A percentile compares a stretch with the other conserved stretches of the same genome.
phyloP scores from a whole-genome alignment of 768 basidiomycete species.

The Trametes coccinea region DNA sequence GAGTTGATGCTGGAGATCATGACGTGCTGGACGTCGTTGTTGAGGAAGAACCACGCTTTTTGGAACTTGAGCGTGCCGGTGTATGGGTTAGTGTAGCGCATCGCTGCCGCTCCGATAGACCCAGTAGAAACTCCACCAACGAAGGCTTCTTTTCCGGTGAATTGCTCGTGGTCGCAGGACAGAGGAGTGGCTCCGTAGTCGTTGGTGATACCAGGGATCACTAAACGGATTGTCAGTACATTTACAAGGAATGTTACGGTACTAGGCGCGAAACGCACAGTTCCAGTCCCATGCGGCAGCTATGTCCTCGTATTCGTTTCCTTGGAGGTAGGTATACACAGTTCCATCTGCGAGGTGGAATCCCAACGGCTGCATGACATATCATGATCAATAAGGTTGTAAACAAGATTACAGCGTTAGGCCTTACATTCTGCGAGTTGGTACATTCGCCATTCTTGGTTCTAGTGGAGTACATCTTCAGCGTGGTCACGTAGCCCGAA shows the following conservation, averaged over 20 bases:
- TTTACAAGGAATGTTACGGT: no score
- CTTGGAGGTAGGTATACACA: conserved; percentile 61
- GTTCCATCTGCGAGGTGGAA: conserved; percentile 72
- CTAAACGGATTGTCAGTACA: conserved; percentile 17
- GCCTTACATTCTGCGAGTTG: conserved; percentile 60
- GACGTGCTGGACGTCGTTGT: conserved; percentile 61
- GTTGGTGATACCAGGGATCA: conserved; percentile 70
- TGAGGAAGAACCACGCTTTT: conserved; percentile 75
- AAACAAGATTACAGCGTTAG: no score
- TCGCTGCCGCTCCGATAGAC: conserved; percentile 53
- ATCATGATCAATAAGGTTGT: no score
- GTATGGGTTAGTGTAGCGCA: conserved; percentile 67
- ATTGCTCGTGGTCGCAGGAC: conserved; percentile 43
- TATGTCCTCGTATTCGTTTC: conserved; percentile 75
- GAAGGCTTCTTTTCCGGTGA: conserved; percentile 52
- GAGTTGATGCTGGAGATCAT: conserved; percentile 52
- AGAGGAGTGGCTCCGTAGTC: conserved; percentile 61
- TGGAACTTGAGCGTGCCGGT: conserved; percentile 58
- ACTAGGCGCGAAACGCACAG: conserved; percentile 14
- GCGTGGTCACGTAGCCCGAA: conserved; percentile 53
- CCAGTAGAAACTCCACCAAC: conserved; percentile 70
- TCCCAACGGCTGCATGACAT: conserved; percentile 47
- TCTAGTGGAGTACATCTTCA: conserved; percentile 63
- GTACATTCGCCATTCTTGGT: conserved; percentile 64
- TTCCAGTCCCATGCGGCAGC: conserved; percentile 78